A percentile compares a stretch with the other conserved stretches of the same genome.
phyloP scores from a whole-genome alignment of 495 filamentous ascomycete genomes.

The Letharia columbiana region DNA sequence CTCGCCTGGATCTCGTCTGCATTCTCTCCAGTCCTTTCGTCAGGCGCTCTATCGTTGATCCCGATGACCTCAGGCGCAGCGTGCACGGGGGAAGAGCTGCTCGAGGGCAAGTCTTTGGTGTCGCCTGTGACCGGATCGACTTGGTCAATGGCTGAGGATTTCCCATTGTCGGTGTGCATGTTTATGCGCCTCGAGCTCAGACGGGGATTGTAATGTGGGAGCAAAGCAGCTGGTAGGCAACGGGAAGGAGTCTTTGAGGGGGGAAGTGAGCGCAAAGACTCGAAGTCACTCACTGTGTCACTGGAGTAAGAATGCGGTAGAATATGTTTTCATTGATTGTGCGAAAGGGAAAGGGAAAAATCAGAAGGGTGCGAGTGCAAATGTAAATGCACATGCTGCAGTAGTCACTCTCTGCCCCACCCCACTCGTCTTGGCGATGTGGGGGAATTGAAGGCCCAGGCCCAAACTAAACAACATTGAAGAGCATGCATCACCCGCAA shows the following conservation, averaged over 20 bases:
- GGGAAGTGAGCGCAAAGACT: slow-evolving; percentile 50
- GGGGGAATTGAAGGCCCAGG: background rate
- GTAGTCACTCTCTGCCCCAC: background rate
- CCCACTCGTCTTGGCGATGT: background rate
- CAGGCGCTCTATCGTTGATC: slow-evolving; percentile 26
- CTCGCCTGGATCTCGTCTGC: slow-evolving; percentile 34
- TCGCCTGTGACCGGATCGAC: slow-evolving; percentile 3
- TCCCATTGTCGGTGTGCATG: slow-evolving; percentile 16
- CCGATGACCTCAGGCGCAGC: slow-evolving; percentile 23
- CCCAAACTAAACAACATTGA: background rate
- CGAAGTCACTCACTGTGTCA: slow-evolving; percentile 46
- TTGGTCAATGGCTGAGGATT: slow-evolving; percentile 10
- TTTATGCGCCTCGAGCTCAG: background rate
- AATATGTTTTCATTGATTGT: background rate
- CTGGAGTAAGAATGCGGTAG: background rate
- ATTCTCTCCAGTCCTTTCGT: slow-evolving; percentile 42
- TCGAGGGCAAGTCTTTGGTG: slow-evolving; percentile 7
- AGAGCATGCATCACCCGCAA: background rate
- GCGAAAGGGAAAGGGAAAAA: background rate
- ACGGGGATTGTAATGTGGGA: background rate
- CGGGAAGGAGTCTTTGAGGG: slow-evolving; percentile 37
- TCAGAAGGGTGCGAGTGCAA: too few relatives aligned
- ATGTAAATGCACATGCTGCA: background rate
- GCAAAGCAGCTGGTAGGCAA: background rate
- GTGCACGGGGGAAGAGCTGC: slow-evolving; percentile 28